Conservation (phyloP, 1,139 yeast species). For the Cylindricascospora bacillispora region DNA sequence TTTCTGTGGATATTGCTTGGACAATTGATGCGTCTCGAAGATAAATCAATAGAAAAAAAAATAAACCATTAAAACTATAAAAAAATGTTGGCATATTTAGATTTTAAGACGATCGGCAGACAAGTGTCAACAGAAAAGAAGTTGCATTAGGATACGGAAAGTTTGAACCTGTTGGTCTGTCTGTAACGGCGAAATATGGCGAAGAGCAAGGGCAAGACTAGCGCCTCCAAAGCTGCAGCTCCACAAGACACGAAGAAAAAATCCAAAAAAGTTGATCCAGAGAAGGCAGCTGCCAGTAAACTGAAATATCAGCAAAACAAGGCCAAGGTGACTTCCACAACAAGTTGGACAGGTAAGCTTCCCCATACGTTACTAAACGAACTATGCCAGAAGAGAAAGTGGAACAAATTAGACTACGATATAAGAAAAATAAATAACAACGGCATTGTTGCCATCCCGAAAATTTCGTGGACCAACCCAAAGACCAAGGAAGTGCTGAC, state of each 20-base stretch:
- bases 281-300: conserved; percentile 7
- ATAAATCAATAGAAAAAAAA: too few species aligned
- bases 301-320: conserved; percentile 22
- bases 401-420: conserved; percentile 77
- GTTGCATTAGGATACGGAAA: too few species aligned
- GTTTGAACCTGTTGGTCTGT: too few species aligned
- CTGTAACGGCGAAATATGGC: too few species aligned
- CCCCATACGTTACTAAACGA: conserved; percentile 83
- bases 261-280: conserved; percentile 9
- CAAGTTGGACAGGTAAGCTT: conserved; percentile 87
- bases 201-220: conserved; percentile 3
- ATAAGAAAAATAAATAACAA: conserved; percentile 40
- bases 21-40: too few species aligned
- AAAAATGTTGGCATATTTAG: too few species aligned
- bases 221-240: not conserved
- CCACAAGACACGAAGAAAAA: conserved; percentile 13
- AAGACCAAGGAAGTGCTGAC: conserved; percentile 57
- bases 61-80: too few species aligned
- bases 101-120: too few species aligned
- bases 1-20: too few species aligned
- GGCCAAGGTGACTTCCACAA: conserved; percentile 41
- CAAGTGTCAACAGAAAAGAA: too few species aligned
- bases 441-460: conserved; percentile 50
- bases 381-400: conserved; percentile 75
- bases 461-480: conserved; percentile 63